Percentiles rank a stretch among this genome's conserved stretches.
Evolutionary conservation across 768 basidiomycete genomes (phyloP).

Genomic region (Lenzites betulinus): DNA sequence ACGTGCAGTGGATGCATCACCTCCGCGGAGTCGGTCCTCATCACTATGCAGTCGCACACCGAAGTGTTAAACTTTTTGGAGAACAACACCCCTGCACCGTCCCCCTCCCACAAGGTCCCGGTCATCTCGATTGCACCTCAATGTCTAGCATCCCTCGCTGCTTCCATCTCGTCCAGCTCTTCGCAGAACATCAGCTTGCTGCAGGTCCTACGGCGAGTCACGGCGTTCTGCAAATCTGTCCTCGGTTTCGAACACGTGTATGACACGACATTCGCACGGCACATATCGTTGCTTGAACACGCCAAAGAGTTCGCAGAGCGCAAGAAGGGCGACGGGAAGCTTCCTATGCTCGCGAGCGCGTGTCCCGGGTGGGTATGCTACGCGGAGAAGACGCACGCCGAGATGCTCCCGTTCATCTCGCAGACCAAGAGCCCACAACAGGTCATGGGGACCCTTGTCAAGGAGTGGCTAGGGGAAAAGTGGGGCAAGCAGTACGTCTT

Average conservation of each 20-base stretch:
- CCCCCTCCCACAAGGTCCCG: constrained; percentile 52
- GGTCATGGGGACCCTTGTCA: constrained; percentile 91
- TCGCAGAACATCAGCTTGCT: constrained; percentile 47
- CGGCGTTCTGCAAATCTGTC: constrained; percentile 63
- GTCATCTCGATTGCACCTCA: constrained; percentile 91
- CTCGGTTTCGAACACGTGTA: constrained; percentile 83
- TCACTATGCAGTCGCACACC: constrained; percentile 92
- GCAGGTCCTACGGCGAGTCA: constrained; percentile 69
- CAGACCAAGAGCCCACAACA: constrained; percentile 92
- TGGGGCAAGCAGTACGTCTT: constrained; percentile 69
- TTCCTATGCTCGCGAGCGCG: constrained; percentile 94
- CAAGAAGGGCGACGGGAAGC: constrained; percentile 38
- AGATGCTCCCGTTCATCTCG: constrained; percentile 90
- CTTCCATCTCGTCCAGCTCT: constrained; percentile 53
- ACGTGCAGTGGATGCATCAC: constrained; percentile 89
- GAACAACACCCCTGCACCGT: constrained; percentile 46
- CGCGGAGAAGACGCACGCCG: constrained; percentile 94
- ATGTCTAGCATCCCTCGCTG: constrained; percentile 78
- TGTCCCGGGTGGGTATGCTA: constrained; percentile 99
- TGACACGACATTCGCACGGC: constrained; percentile 94
- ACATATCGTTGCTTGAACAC: constrained; percentile 83
- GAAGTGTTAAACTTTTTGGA: constrained; percentile 85
- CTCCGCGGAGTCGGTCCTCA: constrained; percentile 95
- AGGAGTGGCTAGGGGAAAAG: constrained; percentile 75
- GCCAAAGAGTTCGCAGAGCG: constrained; percentile 80